Evolutionary conservation across 345 rosid species (phyloP).

Genomic region (Eucalyptus regnans): DNA sequence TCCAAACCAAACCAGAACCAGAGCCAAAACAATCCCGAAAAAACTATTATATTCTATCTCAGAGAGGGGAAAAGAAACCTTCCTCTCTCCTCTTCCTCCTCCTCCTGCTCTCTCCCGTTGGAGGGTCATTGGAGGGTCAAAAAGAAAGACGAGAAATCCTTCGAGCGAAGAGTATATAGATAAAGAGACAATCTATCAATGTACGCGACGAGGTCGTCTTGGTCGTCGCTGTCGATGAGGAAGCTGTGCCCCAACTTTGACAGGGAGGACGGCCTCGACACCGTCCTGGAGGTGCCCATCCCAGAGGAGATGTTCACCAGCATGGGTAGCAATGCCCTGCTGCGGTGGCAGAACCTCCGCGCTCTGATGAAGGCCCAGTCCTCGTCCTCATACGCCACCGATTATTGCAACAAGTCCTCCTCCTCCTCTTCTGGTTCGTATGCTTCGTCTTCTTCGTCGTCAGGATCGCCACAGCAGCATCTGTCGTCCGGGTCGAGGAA

Average conservation of each 20-base stretch:
- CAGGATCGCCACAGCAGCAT: background rate
- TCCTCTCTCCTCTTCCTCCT: background rate
- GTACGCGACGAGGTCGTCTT: background rate
- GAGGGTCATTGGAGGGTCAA: too few species aligned
- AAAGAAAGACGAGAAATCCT: background rate
- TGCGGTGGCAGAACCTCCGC: slow-evolving; percentile 75
- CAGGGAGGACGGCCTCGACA: slow-evolving; percentile 43
- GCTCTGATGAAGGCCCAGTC: slow-evolving; percentile 59
- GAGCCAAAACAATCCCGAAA: background rate
- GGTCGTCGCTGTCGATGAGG: slow-evolving; percentile 15
- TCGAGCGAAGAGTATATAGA: background rate
- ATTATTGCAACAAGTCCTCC: background rate
- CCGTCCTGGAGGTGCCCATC: slow-evolving; percentile 69
- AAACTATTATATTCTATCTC: background rate
- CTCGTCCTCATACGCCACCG: background rate
- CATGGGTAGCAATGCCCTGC: slow-evolving; percentile 45
- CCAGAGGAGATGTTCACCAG: slow-evolving; percentile 68
- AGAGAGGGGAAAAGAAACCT: background rate
- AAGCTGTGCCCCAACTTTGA: slow-evolving; percentile 58
- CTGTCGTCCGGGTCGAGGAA: slow-evolving; percentile 62
- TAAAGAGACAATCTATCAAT: background rate
- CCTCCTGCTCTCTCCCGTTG: background rate
- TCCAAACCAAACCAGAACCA: background rate
- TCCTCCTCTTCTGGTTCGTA: background rate
- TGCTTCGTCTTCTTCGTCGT: background rate